Evolutionary conservation across 2,329 filamentous ascomycete genomes (phyloP).

Genomic region (Alternaria solani): DNA sequence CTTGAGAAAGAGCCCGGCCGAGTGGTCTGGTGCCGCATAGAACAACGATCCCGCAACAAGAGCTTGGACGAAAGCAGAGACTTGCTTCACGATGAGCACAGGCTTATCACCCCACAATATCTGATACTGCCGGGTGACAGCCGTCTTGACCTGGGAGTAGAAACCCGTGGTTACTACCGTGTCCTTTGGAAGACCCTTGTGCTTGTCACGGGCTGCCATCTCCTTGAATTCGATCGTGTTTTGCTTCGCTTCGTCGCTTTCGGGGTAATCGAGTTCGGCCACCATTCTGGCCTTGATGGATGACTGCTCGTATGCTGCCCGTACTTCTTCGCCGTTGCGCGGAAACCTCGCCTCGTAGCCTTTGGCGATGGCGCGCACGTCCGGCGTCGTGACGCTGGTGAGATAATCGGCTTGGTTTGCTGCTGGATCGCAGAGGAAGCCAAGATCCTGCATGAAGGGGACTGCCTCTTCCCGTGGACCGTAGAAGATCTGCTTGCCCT

Average conservation of each 20-base stretch:
- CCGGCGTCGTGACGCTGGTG: slow-evolving; percentile 68
- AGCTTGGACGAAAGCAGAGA: slow-evolving; percentile 64
- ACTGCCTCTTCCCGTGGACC: slow-evolving; percentile 67
- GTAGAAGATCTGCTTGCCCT: slow-evolving; percentile 78
- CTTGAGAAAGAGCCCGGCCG: slow-evolving; percentile 69
- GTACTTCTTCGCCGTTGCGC: slow-evolving; percentile 54
- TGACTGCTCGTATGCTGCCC: slow-evolving; percentile 62
- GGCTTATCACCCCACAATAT: slow-evolving; percentile 71
- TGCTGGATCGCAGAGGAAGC: slow-evolving; percentile 62
- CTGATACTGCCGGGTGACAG: slow-evolving; percentile 68
- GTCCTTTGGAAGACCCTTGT: slow-evolving; percentile 59
- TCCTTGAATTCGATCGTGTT: slow-evolving; percentile 60
- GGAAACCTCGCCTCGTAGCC: slow-evolving; percentile 55
- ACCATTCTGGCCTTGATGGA: slow-evolving; percentile 61
- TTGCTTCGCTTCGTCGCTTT: slow-evolving; percentile 53
- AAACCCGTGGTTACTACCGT: slow-evolving; percentile 59
- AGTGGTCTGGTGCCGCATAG: slow-evolving; percentile 67
- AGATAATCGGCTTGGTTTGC: slow-evolving; percentile 77
- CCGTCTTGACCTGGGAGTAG: slow-evolving; percentile 59
- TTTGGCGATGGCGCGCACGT: slow-evolving; percentile 38
- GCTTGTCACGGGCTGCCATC: slow-evolving; percentile 62
- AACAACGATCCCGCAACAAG: slow-evolving; percentile 72
- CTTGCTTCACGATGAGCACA: slow-evolving; percentile 69
- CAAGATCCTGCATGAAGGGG: slow-evolving; percentile 70
- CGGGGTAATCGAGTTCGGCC: slow-evolving; percentile 65